Percentiles rank a stretch among this genome's conserved stretches.
phyloP scores from a whole-genome alignment of 495 filamentous ascomycete genomes.

The Penicillium argentinense region DNA sequence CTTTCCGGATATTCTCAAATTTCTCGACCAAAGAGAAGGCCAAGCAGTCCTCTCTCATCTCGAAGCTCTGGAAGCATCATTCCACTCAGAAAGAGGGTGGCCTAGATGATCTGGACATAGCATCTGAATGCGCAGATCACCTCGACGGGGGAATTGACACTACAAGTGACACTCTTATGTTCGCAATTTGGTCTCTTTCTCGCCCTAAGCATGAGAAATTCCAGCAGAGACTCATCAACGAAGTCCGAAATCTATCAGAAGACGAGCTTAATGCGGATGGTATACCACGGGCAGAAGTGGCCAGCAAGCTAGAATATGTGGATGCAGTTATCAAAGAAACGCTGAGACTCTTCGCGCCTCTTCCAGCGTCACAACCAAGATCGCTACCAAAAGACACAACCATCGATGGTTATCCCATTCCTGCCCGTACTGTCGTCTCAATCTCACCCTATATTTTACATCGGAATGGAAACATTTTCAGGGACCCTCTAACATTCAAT shows the following conservation, averaged over 20 bases:
- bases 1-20: background rate
- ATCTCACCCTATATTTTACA: constrained; percentile 65
- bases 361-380: constrained; percentile 67
- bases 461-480: constrained; percentile 54
- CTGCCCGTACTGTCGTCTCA: constrained; percentile 58
- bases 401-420: constrained; percentile 45
- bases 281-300: constrained; percentile 46
- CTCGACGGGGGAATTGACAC: constrained; percentile 12
- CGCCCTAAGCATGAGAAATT: constrained; percentile 20
- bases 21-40: no score
- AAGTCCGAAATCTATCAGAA: constrained; percentile 16
- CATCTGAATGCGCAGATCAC: constrained; percentile 14
- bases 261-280: background rate
- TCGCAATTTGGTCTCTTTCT: constrained; percentile 34
- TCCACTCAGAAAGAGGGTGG: background rate
- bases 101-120: constrained; percentile 9
- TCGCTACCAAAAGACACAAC: constrained; percentile 9
- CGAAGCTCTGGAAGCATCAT: constrained; percentile 1
- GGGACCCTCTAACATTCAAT: constrained; percentile 52
- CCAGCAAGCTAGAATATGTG: constrained; percentile 63
- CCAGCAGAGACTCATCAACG: constrained; percentile 25
- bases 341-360: constrained; percentile 62
- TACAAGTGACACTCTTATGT: constrained; percentile 38
- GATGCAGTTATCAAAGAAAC: constrained; percentile 73
- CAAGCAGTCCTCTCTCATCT: no score